Evolutionary conservation across 2,329 filamentous ascomycete genomes (phyloP), one percentile per base, ranked within the genome.

Genomic region (Raffaelea albimanens): DNA sequence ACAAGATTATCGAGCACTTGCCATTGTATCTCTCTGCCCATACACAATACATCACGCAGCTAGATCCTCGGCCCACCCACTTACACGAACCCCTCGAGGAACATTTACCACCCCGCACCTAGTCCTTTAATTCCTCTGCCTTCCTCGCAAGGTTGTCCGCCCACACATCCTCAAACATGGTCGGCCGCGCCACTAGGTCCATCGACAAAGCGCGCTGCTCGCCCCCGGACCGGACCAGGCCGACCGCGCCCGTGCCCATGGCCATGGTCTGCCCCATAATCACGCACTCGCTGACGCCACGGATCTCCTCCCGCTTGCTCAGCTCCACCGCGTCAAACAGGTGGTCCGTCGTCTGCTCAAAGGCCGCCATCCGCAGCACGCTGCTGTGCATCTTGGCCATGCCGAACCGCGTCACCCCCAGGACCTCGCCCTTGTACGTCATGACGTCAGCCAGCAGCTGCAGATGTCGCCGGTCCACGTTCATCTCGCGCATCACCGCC

Each of bases 341-440:
- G 67, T 98, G 93, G 62, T 98, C 93, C 0, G 93, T 88, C 42
- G 93, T 98, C 77, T 97, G 97, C 67, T 98, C 93, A 61, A 98
- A 98, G n/a, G 85, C 91, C 0, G 93, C 93, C 14, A 98, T 76
- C 65, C 98, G 93, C 47, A 98, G 71, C 11, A 97, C 91, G 16
- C 80, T 87, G 64, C 98, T 93, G 45, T 93, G 78, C 85, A 95
- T 97, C 73, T 97, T 97, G 49, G 89, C 86, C 21, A 98, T 74
- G 45, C 93, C 93, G 64, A 97, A 97, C 29, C 93, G 84, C 2
- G 93, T 98, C 62, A 98, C 98, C 45, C 93, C 93, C 18, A 96
- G 76, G 0, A 98, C 87, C 57, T 97, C 91, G 44, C 93, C 93
- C 70, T 96, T 97, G 75, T 91, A 97, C 1, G 93, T 97, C 93